Evolutionary conservation across 2,329 filamentous ascomycete genomes (phyloP), one percentile per base, ranked within the genome.

Genomic region (Calonectria leucothoes): DNA sequence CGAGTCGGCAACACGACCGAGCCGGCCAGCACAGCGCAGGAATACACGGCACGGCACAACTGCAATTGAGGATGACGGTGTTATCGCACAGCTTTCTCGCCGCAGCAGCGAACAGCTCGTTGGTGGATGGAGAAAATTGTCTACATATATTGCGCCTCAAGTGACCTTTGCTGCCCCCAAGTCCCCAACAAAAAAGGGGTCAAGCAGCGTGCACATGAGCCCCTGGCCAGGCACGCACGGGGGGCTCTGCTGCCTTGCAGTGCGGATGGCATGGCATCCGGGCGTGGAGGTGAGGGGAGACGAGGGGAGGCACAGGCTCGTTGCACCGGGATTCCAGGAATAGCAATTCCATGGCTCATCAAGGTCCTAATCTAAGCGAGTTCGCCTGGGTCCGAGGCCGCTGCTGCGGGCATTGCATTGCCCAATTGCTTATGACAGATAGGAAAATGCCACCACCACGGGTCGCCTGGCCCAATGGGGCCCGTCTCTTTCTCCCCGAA

Each of bases 131-230:
- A 61, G 35, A 52, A 59, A 52, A 61, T 27, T 61, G 55, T 61
- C 55, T 61, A 61, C 55, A 61, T 61, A 61, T 61, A 61, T 61
- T 61, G 55, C 55, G 55, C 55, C 55, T 27, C 55, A 31, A 61
- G 33, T 61, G 23, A 61, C 55, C n/a, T n/a, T 27, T 61, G 55
- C 27, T 61, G 33, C 55, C 55, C 55, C 55, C 55, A 61, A 61
- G 33, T 33, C 55, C 55, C 55, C 55, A 61, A 61, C 55, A 61
- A 61, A 61, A 59, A 12, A 39, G 8, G 23, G 55, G 4, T 15
- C 11, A 39, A 39, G 39, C 25, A n/a, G n/a, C n/a, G n/a, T 23
- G 35, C 15, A 61, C 55, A 61, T 39, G n/a, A 45, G 42, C 42
- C 42, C 42, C 42, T 45, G 42, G 23, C 8, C 42, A 45, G 42